These are phyloP conservation scores for Striga asiatica DNA, from an alignment of 257 asterid species.

Conservation along the genomic window DNA sequence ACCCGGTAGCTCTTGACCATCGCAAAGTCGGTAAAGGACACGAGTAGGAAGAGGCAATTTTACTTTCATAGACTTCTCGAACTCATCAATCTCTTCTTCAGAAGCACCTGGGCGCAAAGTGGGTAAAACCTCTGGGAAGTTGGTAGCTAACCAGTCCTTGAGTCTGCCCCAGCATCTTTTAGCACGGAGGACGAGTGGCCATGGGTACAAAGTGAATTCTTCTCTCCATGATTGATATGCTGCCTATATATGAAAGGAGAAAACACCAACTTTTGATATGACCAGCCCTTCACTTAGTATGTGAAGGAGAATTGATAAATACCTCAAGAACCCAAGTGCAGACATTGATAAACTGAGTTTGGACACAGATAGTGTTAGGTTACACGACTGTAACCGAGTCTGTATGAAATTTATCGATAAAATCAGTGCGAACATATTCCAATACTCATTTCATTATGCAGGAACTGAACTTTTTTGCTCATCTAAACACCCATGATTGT, in stretches of 20 bases:
- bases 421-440: background rate
- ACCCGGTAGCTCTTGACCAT: slow-evolving; percentile 57
- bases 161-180: slow-evolving; percentile 62
- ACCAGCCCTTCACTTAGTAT: background rate
- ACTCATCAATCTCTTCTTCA: slow-evolving; percentile 47
- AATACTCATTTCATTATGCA: background rate
- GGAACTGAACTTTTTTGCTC: background rate
- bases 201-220: slow-evolving; percentile 61
- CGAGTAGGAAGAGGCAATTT: slow-evolving; percentile 82
- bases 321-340: background rate
- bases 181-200: slow-evolving; percentile 72
- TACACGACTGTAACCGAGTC: background rate
- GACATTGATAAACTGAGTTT: background rate
- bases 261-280: no score
- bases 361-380: background rate
- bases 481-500: background rate
- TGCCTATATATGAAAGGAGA: slow-evolving; percentile 33
- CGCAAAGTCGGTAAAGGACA: slow-evolving; percentile 69
- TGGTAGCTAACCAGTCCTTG: slow-evolving; percentile 47
- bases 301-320: background rate
- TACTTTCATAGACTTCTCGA: slow-evolving; percentile 53
- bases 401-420: no score
- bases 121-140: slow-evolving; percentile 66
- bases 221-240: slow-evolving; percentile 74
- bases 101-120: slow-evolving; percentile 72